Conservation (phyloP, 164 flowering plant species). For the Chloranthus sessilifolius region DNA sequence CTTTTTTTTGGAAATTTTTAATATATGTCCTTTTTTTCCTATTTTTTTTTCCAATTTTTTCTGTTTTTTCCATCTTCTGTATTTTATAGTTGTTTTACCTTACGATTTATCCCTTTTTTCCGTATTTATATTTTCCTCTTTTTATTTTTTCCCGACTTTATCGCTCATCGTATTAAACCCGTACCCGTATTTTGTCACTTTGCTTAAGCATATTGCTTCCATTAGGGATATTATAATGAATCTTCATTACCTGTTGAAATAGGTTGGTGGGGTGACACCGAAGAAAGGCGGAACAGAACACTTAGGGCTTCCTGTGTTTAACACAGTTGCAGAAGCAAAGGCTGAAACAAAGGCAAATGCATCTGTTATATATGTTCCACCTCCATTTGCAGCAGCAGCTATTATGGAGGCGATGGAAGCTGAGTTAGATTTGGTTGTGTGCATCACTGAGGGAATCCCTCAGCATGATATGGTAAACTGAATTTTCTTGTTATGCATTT, state of each 20-base stretch:
- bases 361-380: slow-evolving; percentile 94
- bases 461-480: slow-evolving; percentile 92
- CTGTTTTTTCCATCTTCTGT: too few species aligned
- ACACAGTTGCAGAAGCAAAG: slow-evolving; percentile 97
- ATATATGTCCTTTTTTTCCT: too few species aligned
- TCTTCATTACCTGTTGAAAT: slow-evolving; percentile 10
- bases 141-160: too few species aligned
- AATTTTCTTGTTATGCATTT: background rate
- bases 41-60: too few species aligned
- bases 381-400: slow-evolving; percentile 97
- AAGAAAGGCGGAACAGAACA: slow-evolving; percentile 93
- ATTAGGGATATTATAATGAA: too few species aligned
- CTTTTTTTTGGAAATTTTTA: too few species aligned
- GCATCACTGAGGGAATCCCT: slow-evolving; percentile 98
- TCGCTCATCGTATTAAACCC: too few species aligned
- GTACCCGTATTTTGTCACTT: too few species aligned
- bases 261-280: slow-evolving; percentile 99
- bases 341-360: slow-evolving; percentile 98
- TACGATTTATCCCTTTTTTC: too few species aligned
- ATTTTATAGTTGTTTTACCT: too few species aligned
- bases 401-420: slow-evolving; percentile 98
- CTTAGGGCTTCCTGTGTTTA: slow-evolving; percentile 94
- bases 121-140: too few species aligned
- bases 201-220: too few species aligned
- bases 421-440: slow-evolving; percentile 90